Evolutionary conservation across 2,329 filamentous ascomycete genomes (phyloP).

Genomic region (Penicillium sp.): DNA sequence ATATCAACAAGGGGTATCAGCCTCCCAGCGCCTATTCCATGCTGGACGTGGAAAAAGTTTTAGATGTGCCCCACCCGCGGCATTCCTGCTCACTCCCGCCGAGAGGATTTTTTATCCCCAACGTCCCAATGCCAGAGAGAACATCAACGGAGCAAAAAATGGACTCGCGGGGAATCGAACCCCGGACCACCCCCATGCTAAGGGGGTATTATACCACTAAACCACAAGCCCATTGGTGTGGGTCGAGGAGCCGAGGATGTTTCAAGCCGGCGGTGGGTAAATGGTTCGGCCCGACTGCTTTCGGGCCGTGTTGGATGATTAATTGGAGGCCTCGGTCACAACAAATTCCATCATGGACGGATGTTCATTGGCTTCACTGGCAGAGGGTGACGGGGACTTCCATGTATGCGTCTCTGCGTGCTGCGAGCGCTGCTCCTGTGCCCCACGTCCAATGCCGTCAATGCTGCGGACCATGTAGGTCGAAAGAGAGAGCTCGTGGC

Average conservation of each 20-base stretch:
- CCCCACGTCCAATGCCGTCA: conserved; percentile 17
- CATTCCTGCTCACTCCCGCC: too few relatives aligned
- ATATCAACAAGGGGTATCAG: too few relatives aligned
- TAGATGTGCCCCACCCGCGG: too few relatives aligned
- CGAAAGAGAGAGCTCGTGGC: conserved; percentile 26
- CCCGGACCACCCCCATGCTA: conserved; percentile 50
- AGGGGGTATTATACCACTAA: conserved; percentile 51
- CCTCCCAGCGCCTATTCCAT: too few relatives aligned
- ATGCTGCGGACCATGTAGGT: conserved; percentile 18
- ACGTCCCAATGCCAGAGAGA: too few relatives aligned
- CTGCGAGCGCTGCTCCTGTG: conserved; percentile 10
- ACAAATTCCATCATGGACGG: conserved; percentile 30
- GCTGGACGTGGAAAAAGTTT: too few relatives aligned
- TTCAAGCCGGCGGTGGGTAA: too few relatives aligned
- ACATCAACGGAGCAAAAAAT: too few relatives aligned
- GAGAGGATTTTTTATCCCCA: too few relatives aligned
- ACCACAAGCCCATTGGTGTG: conserved; percentile 44
- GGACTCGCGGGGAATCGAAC: conserved; percentile 52
- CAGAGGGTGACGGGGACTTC: conserved; percentile 15
- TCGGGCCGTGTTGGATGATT: too few relatives aligned
- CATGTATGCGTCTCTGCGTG: conserved; percentile 22
- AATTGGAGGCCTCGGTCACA: conserved; percentile 10
- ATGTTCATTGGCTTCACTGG: neutral
- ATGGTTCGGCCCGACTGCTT: too few relatives aligned
- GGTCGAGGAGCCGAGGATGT: too few relatives aligned